Base-by-base conservation (phyloP, 495 filamentous ascomycete genomes). In the Platismatia glauca region DNA sequence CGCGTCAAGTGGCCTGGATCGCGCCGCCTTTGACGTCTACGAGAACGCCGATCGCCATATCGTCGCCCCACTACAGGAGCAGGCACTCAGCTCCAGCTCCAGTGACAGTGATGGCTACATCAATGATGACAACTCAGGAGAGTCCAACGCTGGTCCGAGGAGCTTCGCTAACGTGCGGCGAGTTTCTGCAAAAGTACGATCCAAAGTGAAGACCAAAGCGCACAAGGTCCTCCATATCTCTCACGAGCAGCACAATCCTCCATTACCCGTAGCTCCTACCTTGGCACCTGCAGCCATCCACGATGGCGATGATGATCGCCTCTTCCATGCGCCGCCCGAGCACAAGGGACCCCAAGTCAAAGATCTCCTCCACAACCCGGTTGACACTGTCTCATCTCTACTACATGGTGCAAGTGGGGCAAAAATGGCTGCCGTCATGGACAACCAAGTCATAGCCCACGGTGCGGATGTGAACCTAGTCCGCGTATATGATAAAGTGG, bases 401-500 rank as follows among this genome's bases (percentile, higher is more conserved):
- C 59, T 72, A 31, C 66, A 63, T 37, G 63, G 64, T 9, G 64
- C 64, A 41, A 63, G 70, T 43, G 64, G 62, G 52, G 50, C 67
- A 61, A 48, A 65, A 62, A 37, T 69, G 53, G 48, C 69, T 57
- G 61, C 60, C 37, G 60, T 70, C 59, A 61, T 73, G 65, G 68
- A 66, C 27, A 55, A 66, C 60, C 64, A 70, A 66, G 64, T 62
- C 58, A 57, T 74, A 55, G 20, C 70, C 44, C 59, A 69, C 64
- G 67, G 67, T 16, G 44, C 64, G 3, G 67, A 74, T 15, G 67
- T 74, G 8, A 66, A 71, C 20, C 62, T 75, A 27, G 39, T 73
- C 13, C 64, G 70, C 4, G 72, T 71, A 2, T 63, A 70, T 13
- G 66, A 71, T 53, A 56, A 62, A 15, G 22, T 70, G 12, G 15